Base-by-base conservation (phyloP, 768 basidiomycete species). In the Russula brevipes region DNA sequence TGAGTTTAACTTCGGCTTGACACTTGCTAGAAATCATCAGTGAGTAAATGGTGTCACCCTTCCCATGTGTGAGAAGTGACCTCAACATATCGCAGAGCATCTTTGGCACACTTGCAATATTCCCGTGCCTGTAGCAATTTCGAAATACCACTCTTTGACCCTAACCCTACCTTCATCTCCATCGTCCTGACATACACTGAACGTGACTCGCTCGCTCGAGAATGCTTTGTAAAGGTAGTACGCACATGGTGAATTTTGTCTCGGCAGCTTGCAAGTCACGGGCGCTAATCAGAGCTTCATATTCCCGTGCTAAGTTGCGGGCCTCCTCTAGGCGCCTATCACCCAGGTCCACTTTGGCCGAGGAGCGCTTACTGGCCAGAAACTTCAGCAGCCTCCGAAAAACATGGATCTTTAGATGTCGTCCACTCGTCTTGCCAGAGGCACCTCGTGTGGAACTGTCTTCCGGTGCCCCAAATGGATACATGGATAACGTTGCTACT, bases 81-180 rank as follows among this genome's bases (percentile, higher is more conserved):
- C 63, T 59, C 44, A 3, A 59, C 47, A 50, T 33, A 57, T 2
- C 31, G n/a, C 5, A 24, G 33, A 24, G 63, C 47, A 5, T 44
- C 58, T 31, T 64, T 59, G 3, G 63, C 39, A 1, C n/a, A 4
- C 17, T 55, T 59, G 24, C 19, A 14, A 39, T 44, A 64, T 42
- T 64, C 58, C 7, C 39, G 45, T 6, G 58, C 58, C 24, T 59
- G 63, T n/a, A 54, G 24, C 17, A n/a, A 64, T 45, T 11, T 59
- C 14, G 57, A 8, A 14, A 59, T 3, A 11, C 58, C 47, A 30
- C 19, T 54, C 35, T 49, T 64, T 16, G 33, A 30, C 4, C 46
- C 46, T 17, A 64, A n/a, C 24, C 58, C 63, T 17, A 0, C 16
- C 41, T 17, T 50, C 11, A 42, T 42, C 41, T 64, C 63, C 51